phyloP scores from a whole-genome alignment of 2,329 filamentous ascomycete species.

The Sporothrix variecibatus region DNA sequence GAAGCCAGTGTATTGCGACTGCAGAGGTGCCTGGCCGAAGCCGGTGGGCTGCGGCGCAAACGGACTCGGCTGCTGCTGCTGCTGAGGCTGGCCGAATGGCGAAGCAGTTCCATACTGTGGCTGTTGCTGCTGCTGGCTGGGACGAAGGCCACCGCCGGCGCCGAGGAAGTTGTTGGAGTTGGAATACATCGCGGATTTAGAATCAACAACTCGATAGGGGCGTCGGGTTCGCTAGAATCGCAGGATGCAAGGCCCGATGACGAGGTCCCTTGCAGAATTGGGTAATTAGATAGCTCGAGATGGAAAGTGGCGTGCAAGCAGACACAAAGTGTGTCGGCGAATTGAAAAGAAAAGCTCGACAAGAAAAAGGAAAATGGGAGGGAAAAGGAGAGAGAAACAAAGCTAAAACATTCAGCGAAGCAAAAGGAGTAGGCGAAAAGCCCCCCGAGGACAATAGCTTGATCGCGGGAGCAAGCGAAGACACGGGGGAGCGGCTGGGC shows the following conservation, averaged over 20 bases:
- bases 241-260: background rate
- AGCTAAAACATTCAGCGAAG: constrained; percentile 22
- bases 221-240: background rate
- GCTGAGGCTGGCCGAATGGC: constrained; percentile 45
- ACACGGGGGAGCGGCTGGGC: background rate
- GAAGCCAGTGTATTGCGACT: constrained; percentile 63
- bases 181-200: constrained; percentile 71
- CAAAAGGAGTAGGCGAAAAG: constrained; percentile 7
- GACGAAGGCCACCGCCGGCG: constrained; percentile 70
- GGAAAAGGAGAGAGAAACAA: constrained; percentile 24
- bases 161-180: constrained; percentile 85
- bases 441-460: constrained; percentile 12
- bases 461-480: constrained; percentile 2
- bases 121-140: constrained; percentile 60
- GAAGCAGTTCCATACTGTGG: constrained; percentile 53
- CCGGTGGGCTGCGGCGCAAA: constrained; percentile 64
- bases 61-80: constrained; percentile 54
- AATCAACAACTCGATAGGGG: constrained; percentile 2
- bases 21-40: constrained; percentile 57
- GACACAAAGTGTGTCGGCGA: background rate
- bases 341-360: background rate
- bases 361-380: background rate
- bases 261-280: background rate
- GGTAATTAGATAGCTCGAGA: background rate
- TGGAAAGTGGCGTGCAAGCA: background rate